Evolutionary conservation across 441 rosid genomes (phyloP), one percentile per base, ranked within the genome.

Genomic region (Erodium texanum): DNA sequence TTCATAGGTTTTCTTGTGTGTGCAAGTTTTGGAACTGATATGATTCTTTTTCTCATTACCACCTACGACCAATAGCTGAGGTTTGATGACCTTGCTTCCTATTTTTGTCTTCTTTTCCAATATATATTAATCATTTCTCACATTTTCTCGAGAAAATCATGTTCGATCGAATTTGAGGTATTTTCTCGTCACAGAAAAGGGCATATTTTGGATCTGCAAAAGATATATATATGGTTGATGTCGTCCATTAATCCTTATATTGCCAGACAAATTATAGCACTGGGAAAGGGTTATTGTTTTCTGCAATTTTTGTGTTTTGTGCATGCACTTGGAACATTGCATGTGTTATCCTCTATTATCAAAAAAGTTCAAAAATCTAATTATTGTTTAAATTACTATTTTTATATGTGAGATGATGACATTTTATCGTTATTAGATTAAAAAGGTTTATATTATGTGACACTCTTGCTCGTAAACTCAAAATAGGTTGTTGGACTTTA

Each of bases 1-100:
- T 52, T 52, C 58, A 52, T 52, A 52, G 58, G 20, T 52, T 52
- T 52, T 16, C 58, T 52, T 52, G 58, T 52, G 4, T 52, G 58
- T 52, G 14, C 58, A n/a, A n/a, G 18, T 16, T 52, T n/a, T 52
- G 58, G 7, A 52, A 52, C 20, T 16, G 58, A 38, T 38, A 38
- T 52, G 9, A 52, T n/a, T 52, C 20, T 18, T 52, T 52, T 52
- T 52, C 20, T 16, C 1, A n/a, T 52, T 38, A 38, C 11, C 1
- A 7, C 45, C 45, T 38, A 38, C 1, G 11, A 36, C 43, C 43
- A 0, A 38, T 3, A 38, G 6, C 0, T 38, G 45, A 52, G 20
- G 58, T 52, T 52, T 52, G 10, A 16, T n/a, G 9, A 50, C 58
- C 1, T 52, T 52, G 20, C 16, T n/a, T 16, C 7, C 20, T 52